Percentiles rank a stretch among this genome's conserved stretches.
Evolutionary conservation across 352 stramenopile genomes (phyloP).

Genomic region (Globisporangium parvum): DNA sequence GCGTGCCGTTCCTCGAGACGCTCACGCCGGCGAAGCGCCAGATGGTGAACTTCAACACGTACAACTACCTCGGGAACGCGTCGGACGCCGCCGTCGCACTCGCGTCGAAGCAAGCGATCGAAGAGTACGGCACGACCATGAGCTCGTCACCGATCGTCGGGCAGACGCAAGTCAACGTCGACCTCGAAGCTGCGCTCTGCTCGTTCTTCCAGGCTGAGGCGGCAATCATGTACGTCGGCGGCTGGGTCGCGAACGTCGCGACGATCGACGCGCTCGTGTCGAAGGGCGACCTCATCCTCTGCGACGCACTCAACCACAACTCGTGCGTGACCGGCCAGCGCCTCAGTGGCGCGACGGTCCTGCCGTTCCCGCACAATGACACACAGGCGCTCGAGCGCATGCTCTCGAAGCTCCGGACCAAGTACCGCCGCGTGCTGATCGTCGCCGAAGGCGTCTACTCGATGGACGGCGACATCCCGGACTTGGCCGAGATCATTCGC

Average conservation of each 20-base stretch:
- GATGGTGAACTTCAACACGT: slow-evolving; percentile 85
- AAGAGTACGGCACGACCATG: slow-evolving; percentile 75
- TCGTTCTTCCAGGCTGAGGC: slow-evolving; percentile 56
- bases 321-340: slow-evolving; percentile 72
- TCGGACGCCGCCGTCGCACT: slow-evolving; percentile 43
- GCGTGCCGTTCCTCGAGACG: slow-evolving; percentile 63
- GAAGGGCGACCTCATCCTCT: slow-evolving; percentile 73
- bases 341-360: slow-evolving; percentile 68
- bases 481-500: slow-evolving; percentile 43
- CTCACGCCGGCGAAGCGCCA: slow-evolving; percentile 61
- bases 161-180: slow-evolving; percentile 63
- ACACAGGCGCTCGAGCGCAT: slow-evolving; percentile 66
- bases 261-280: slow-evolving; percentile 67
- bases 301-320: slow-evolving; percentile 76
- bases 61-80: slow-evolving; percentile 81
- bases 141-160: slow-evolving; percentile 76
- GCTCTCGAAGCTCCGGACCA: slow-evolving; percentile 54
- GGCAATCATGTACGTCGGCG: slow-evolving; percentile 59
- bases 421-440: slow-evolving; percentile 72
- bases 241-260: slow-evolving; percentile 75
- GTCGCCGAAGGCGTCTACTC: slow-evolving; percentile 63
- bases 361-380: slow-evolving; percentile 79
- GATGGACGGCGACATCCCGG: slow-evolving; percentile 65
- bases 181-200: slow-evolving; percentile 59
- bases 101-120: slow-evolving; percentile 53